Evolutionary conservation across 176 grass and related monocot species (phyloP).

Genomic region (Stipa capillata): DNA sequence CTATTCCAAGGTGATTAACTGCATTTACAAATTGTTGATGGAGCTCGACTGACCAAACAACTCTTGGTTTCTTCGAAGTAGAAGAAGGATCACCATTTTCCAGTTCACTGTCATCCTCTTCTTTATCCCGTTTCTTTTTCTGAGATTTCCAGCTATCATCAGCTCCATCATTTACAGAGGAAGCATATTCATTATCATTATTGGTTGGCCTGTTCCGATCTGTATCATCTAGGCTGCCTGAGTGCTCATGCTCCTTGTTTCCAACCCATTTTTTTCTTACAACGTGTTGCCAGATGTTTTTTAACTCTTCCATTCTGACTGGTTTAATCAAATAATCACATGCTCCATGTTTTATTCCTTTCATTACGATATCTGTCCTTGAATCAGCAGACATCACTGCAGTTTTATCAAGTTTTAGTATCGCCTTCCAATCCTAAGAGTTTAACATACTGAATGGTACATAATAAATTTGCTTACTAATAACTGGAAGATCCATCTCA

Average conservation of each 20-base stretch:
- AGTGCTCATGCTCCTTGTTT: conserved; percentile 78
- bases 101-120: conserved; percentile 81
- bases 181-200: conserved; percentile 80
- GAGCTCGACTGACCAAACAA: conserved; percentile 98
- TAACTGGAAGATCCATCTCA: conserved; percentile 99
- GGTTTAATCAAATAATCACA: conserved; percentile 98
- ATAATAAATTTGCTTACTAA: conserved; percentile 77
- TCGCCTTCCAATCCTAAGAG: not conserved
- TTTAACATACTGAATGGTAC: not conserved
- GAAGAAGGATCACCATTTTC: conserved; percentile 77
- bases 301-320: conserved; percentile 89
- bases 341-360: conserved; percentile 97
- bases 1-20: conserved; percentile 92
- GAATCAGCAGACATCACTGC: conserved; percentile 99
- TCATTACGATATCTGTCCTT: conserved; percentile 90
- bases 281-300: conserved; percentile 99
- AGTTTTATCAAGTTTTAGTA: conserved; percentile 14
- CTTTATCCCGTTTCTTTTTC: conserved; percentile 94
- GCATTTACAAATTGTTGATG: conserved; percentile 99
- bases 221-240: conserved; percentile 83
- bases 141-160: conserved; percentile 68
- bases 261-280: conserved; percentile 70
- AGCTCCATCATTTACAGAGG: conserved; percentile 68
- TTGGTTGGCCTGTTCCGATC: conserved; percentile 45
- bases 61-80: conserved; percentile 90